A percentile compares a stretch with the other conserved stretches of the same genome.
phyloP scores from a whole-genome alignment of 768 basidiomycete species.

The Russula brevipes region DNA sequence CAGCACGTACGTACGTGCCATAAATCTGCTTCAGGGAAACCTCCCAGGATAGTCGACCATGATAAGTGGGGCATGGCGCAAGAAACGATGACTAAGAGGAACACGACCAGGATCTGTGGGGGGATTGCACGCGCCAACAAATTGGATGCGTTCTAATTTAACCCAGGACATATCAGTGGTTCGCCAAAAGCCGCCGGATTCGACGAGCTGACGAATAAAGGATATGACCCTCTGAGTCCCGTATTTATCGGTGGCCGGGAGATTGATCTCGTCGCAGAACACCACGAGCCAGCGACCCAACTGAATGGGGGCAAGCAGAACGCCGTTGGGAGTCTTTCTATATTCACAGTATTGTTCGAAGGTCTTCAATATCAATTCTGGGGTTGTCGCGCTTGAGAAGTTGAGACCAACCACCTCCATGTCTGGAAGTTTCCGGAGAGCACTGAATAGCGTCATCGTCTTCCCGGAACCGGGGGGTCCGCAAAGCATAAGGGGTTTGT shows the following conservation, averaged over 20 bases:
- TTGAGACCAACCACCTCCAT: constrained; percentile 99
- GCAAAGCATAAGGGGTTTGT: constrained; percentile 96
- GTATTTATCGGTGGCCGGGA: constrained; percentile 95
- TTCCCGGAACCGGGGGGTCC: constrained; percentile 99
- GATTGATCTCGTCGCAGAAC: constrained; percentile 99
- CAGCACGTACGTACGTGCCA: constrained; percentile 93
- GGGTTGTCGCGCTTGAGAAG: constrained; percentile 98
- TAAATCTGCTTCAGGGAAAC: constrained; percentile 97
- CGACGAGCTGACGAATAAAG: constrained; percentile 95
- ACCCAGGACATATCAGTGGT: constrained; percentile 96
- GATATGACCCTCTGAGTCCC: constrained; percentile 98
- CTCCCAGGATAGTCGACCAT: constrained; percentile 99
- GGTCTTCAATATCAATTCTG: constrained; percentile 96
- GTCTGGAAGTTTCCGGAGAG: constrained; percentile 92
- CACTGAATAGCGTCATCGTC: constrained; percentile 99
- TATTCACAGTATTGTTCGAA: constrained; percentile 99
- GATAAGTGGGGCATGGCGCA: constrained; percentile 93
- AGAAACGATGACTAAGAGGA: constrained; percentile 95
- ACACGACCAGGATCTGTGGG: constrained; percentile 99
- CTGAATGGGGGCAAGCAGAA: constrained; percentile 87
- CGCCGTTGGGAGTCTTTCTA: constrained; percentile 97
- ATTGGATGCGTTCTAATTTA: constrained; percentile 96
- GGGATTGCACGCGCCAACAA: constrained; percentile 98
- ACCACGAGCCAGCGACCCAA: constrained; percentile 98
- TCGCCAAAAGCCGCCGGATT: constrained; percentile 92